A percentile compares a stretch with the other conserved stretches of the same genome.
Conservation (phyloP, 306 rosid species). For the Sindora glabra region DNA sequence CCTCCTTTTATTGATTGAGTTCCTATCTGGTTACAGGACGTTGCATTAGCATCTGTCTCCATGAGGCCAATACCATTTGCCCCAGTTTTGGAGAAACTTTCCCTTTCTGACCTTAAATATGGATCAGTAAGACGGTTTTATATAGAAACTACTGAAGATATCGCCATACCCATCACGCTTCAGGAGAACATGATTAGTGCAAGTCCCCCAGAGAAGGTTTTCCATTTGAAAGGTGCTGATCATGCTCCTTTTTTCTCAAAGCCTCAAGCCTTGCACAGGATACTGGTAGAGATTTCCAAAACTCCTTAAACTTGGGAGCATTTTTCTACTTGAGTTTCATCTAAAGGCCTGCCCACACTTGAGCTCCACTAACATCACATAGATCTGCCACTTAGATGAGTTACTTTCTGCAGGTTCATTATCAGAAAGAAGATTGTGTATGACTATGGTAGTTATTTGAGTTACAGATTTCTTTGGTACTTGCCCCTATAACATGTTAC, state of each 20-base stretch:
- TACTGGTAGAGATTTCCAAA: slow-evolving; percentile 76
- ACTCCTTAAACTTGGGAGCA: slow-evolving; percentile 23
- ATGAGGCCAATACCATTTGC: slow-evolving; percentile 88
- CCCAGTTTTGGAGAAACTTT: slow-evolving; percentile 75
- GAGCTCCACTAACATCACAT: slow-evolving; percentile 21
- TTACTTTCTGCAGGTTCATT: slow-evolving; percentile 6
- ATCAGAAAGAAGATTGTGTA: not conserved
- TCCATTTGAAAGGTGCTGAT: slow-evolving; percentile 75
- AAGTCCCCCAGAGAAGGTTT: slow-evolving; percentile 68
- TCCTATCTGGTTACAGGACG: slow-evolving; percentile 49
- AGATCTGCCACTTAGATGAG: slow-evolving; percentile 7
- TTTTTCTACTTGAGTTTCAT: slow-evolving; percentile 15
- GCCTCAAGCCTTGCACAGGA: slow-evolving; percentile 94
- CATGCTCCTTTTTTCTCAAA: slow-evolving; percentile 96
- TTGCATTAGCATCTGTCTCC: slow-evolving; percentile 87
- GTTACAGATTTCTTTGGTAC: slow-evolving; percentile 7
- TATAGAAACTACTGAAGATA: slow-evolving; percentile 81
- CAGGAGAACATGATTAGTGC: slow-evolving; percentile 75
- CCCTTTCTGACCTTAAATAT: slow-evolving; percentile 65
- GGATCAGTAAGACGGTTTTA: slow-evolving; percentile 82
- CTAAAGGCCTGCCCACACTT: not conserved
- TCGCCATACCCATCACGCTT: slow-evolving; percentile 61
- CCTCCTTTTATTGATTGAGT: slow-evolving; percentile 7
- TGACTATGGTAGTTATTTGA: no score
- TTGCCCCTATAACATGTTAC: not conserved